Conservation (phyloP, 345 rosid genomes). For the Lepidium aucheri region DNA sequence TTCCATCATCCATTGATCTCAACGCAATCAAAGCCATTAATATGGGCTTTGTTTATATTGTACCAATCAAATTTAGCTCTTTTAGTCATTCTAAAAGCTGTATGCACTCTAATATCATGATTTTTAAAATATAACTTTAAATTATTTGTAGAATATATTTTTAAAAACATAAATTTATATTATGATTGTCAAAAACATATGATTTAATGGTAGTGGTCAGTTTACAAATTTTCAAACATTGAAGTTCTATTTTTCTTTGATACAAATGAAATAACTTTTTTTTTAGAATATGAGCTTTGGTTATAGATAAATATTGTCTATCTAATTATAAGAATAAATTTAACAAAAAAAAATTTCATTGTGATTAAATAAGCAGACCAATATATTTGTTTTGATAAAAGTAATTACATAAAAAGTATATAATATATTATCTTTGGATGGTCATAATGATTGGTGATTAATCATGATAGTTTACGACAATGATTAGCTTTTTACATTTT, state of each 20-base stretch:
- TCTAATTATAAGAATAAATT: too few species aligned
- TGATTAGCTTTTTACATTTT: constrained; percentile 19
- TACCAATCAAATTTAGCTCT: background rate
- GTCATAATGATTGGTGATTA: constrained; percentile 17
- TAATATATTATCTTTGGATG: constrained; percentile 11
- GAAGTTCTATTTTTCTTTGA: too few species aligned
- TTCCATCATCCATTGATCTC: constrained; percentile 1
- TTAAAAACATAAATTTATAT: background rate
- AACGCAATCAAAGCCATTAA: constrained; percentile 21
- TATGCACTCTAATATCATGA: background rate
- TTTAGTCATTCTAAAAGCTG: background rate
- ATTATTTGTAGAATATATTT: background rate
- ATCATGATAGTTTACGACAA: constrained; percentile 16
- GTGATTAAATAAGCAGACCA: background rate
- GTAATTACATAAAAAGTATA: background rate
- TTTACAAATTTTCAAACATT: too few species aligned
- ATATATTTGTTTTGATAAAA: background rate
- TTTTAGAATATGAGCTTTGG: too few species aligned
- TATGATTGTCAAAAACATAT: too few species aligned
- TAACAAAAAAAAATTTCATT: too few species aligned
- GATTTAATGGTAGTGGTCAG: too few species aligned
- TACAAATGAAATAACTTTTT: too few species aligned
- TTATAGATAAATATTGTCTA: too few species aligned
- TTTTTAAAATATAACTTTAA: background rate
- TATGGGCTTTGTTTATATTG: background rate